Evolutionary conservation across 2,329 filamentous ascomycete genomes (phyloP).

Genomic region (Chaetomium globosum): DNA sequence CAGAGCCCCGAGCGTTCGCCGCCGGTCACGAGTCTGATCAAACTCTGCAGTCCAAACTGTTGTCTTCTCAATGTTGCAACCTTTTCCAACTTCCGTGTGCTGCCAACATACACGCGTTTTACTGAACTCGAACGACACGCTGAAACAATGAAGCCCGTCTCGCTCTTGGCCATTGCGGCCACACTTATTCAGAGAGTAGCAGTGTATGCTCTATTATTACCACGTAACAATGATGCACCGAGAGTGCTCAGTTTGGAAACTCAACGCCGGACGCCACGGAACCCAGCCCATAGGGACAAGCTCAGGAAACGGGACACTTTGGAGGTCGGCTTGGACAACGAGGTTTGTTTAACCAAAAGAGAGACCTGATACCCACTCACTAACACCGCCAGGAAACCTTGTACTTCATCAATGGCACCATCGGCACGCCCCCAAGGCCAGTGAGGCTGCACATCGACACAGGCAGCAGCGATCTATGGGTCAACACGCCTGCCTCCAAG

Average conservation of each 20-base stretch:
- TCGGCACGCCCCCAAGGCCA: slow-evolving; percentile 63
- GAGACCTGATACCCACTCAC: background rate
- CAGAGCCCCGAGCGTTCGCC: slow-evolving; percentile 17
- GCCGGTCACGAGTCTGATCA: slow-evolving; percentile 1
- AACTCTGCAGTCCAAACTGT: background rate
- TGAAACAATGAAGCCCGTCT: slow-evolving; percentile 44
- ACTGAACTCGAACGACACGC: background rate
- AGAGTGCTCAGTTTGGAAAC: slow-evolving; percentile 53
- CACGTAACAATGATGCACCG: slow-evolving; percentile 42
- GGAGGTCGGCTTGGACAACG: slow-evolving; percentile 56
- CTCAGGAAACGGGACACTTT: slow-evolving; percentile 52
- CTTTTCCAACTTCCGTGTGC: background rate
- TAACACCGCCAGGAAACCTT: slow-evolving; percentile 55
- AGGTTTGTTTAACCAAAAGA: slow-evolving; percentile 47
- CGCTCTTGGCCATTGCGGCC: slow-evolving; percentile 40
- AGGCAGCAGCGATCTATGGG: slow-evolving; percentile 70
- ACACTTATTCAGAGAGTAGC: slow-evolving; percentile 35
- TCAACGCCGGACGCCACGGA: slow-evolving; percentile 45
- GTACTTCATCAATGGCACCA: slow-evolving; percentile 64
- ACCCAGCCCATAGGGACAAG: slow-evolving; percentile 51
- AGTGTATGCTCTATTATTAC: slow-evolving; percentile 39
- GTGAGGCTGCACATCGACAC: slow-evolving; percentile 67
- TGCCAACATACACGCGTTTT: slow-evolving; percentile 15
- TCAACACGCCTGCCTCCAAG: slow-evolving; percentile 65
- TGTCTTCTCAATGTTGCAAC: background rate